Conservation (phyloP, 805 yeast species). For the Saccharomyces paradoxus region DNA sequence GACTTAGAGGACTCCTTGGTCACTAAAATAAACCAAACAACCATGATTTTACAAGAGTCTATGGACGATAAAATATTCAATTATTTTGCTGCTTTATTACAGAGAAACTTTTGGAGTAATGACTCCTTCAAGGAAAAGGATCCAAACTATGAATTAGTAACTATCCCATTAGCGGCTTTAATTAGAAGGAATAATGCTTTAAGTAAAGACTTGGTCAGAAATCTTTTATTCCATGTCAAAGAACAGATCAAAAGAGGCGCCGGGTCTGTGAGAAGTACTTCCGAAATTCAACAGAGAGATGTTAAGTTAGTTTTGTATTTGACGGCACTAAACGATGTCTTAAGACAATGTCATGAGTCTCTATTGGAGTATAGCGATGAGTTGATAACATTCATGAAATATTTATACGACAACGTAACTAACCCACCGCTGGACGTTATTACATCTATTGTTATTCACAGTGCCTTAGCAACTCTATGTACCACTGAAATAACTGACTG, state of each 20-base stretch:
- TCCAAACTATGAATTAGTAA: conserved; percentile 57
- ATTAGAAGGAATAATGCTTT: conserved; percentile 45
- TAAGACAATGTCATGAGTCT: conserved; percentile 56
- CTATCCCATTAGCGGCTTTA: conserved; percentile 65
- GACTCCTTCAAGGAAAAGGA: conserved; percentile 52
- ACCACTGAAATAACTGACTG: conserved; percentile 51
- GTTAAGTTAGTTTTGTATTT: conserved; percentile 65
- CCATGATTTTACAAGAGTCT: conserved; percentile 48
- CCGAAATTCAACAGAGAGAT: conserved; percentile 70
- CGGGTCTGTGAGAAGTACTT: conserved; percentile 59
- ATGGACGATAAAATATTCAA: conserved; percentile 49
- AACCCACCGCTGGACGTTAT: conserved; percentile 54
- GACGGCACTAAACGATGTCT: conserved; percentile 57
- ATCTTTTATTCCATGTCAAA: conserved; percentile 38
- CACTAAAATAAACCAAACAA: conserved; percentile 36
- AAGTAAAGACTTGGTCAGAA: conserved; percentile 20
- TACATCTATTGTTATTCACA: conserved; percentile 57
- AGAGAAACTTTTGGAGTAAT: conserved; percentile 35
- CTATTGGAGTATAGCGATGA: conserved; percentile 39
- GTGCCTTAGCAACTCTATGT: conserved; percentile 54
- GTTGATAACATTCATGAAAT: conserved; percentile 33
- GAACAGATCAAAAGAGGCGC: conserved; percentile 74
- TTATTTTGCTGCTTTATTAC: conserved; percentile 34
- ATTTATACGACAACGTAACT: conserved; percentile 24
- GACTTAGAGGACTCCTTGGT: conserved; percentile 32